Percentiles rank a stretch among this genome's conserved stretches.
Conservation (phyloP, 768 basidiomycete genomes). For the Boletus reticulatus region DNA sequence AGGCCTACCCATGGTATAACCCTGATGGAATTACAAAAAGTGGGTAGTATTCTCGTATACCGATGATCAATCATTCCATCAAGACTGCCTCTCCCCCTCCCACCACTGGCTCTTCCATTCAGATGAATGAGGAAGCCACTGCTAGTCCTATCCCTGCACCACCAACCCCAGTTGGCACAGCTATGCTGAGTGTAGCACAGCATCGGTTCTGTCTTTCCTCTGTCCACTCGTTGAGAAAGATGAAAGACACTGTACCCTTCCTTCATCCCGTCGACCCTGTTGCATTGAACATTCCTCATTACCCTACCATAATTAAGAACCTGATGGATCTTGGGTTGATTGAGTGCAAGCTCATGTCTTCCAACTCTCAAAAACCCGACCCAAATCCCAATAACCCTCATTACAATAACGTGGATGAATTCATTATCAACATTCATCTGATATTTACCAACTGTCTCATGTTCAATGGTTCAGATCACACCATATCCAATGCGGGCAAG, state of each 20-base stretch:
- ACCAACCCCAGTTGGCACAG: conserved; percentile 4
- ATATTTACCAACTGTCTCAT: conserved; percentile 86
- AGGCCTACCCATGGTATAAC: too few relatives aligned
- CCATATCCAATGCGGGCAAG: conserved; percentile 72
- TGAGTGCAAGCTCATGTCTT: conserved; percentile 80
- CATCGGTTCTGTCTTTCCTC: conserved; percentile 77
- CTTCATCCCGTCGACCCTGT: conserved; percentile 85
- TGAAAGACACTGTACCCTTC: conserved; percentile 82
- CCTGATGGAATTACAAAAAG: too few relatives aligned
- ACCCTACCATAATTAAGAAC: conserved; percentile 77
- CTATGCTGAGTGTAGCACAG: conserved; percentile 64
- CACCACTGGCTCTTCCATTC: conserved; percentile 42
- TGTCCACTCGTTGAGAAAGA: conserved; percentile 79
- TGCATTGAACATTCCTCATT: conserved; percentile 83
- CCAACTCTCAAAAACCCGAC: conserved; percentile 78
- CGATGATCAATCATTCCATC: conserved; percentile 37
- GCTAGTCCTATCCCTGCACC: conserved; percentile 15
- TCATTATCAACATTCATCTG: conserved; percentile 79
- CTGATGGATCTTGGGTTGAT: conserved; percentile 96
- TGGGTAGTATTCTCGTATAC: conserved; percentile 49
- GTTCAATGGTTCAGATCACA: conserved; percentile 93
- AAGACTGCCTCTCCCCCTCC: conserved; percentile 80
- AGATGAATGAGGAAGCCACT: conserved; percentile 27
- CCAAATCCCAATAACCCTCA: conserved; percentile 67
- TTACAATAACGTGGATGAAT: conserved; percentile 75